Evolutionary conservation across 371 early-diverging fungal genomes (phyloP), one percentile per base, ranked within the genome.

Genomic region (Syncephalis fuscata): DNA sequence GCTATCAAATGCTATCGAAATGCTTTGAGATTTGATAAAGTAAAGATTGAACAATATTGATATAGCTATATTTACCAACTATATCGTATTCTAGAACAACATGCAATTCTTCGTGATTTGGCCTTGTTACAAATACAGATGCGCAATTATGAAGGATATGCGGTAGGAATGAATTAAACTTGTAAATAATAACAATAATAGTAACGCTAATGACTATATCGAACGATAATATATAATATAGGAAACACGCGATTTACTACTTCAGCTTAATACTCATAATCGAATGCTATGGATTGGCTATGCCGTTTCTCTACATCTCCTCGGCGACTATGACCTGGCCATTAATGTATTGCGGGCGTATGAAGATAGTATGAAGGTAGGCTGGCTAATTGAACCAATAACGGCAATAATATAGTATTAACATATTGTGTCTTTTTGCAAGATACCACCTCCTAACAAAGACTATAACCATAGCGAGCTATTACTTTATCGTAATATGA

Each of bases 1-100:
- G 92, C 94, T 1, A 66, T 84, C 40, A 88, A 85, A 62, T 90
- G 93, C 60, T 97, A 93, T 63, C 66, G 73, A 9, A 74, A 88
- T 42, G 90, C 98, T 14, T 67, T 92, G 40, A 85, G 78, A 54
- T 78, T 73, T 48, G 92, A 97, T 65, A 84, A 85, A 73, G 80
- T 74, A 56, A 16, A 17, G 32, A 32, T 7, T 7, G 32, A 32
- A 32, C 32, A 32, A 32, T 32, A 32, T 11, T 32, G 32, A n/a
- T n/a, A n/a, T 17, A 16, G 9, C 25, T 19, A 22, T n/a, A 36
- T 23, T 16, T 38, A 20, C 39, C 11, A 16, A 22, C 8, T 16
- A 43, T 49, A 21, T 8, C 27, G n/a, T n/a, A n/a, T n/a, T 8
- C 39, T 55, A 75, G 71, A 84, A 88, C 38, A 93, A 94, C 62